phyloP scores from a whole-genome alignment of 2,329 filamentous ascomycete species.

The Trichoderma arundinaceum region DNA sequence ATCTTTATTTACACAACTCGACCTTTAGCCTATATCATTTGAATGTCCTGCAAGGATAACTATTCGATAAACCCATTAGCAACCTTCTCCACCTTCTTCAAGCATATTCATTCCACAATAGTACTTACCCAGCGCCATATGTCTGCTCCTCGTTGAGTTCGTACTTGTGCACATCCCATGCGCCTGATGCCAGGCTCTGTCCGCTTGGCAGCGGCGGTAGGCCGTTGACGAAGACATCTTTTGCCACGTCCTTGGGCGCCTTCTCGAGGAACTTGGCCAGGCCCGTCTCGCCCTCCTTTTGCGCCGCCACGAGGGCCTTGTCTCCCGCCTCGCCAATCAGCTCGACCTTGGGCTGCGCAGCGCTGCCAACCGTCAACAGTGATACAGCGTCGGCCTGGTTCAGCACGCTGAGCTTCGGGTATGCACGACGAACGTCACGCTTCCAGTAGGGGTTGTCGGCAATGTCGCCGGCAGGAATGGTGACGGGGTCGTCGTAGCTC shows the following conservation, averaged over 20 bases:
- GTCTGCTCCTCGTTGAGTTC: conserved; percentile 67
- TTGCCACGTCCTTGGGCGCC: conserved; percentile 58
- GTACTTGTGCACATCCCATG: conserved; percentile 73
- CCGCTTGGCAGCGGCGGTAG: conserved; percentile 86
- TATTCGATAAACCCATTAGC: conserved; percentile 45
- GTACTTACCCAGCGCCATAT: conserved; percentile 71
- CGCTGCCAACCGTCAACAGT: conserved; percentile 83
- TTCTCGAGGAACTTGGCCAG: conserved; percentile 75
- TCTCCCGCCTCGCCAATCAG: conserved; percentile 67
- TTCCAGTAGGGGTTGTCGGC: conserved; percentile 71
- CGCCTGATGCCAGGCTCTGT: conserved; percentile 58
- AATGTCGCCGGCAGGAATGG: conserved; percentile 64
- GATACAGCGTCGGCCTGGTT: conserved; percentile 85
- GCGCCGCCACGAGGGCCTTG: conserved; percentile 73
- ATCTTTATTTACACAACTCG: conserved; percentile 41
- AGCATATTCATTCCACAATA: not conserved
- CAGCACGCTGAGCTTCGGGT: conserved; percentile 80
- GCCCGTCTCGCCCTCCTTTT: conserved; percentile 75
- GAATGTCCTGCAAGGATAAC: conserved; percentile 70
- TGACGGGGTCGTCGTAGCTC: conserved; percentile 49
- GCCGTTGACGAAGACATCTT: conserved; percentile 74
- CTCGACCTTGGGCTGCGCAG: conserved; percentile 79
- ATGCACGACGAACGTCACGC: conserved; percentile 82
- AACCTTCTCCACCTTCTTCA: conserved; percentile 27
- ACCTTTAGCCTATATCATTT: conserved; percentile 46